Evolutionary conservation across 164 flowering plant species (phyloP), one percentile per base, ranked within the genome.

Genomic region (Cinnamomum chago): DNA sequence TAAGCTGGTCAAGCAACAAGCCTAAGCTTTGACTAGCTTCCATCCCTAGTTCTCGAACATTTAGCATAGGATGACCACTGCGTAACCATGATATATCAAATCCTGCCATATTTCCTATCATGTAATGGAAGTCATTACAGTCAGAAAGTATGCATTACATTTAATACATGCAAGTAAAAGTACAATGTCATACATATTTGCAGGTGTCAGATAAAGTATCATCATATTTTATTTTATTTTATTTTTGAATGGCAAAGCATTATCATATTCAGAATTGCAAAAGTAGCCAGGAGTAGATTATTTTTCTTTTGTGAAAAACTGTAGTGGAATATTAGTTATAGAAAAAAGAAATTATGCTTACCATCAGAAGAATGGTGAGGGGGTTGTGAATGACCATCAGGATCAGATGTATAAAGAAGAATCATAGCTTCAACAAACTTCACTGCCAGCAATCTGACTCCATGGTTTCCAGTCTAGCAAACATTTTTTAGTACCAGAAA

Each of bases 391-490:
- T 87, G 71, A 55, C 90, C 90, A 84, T 81, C 86, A 73, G 98
- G 98, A 84, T 96, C 94, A 76, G 97, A 94, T n/a, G 97, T 90
- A 70, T 90, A 94, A 70, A 96, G 92, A 78, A 92, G 88, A 79
- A 94, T 82, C 65, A 89, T 77, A 58, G 92, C 85, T 83, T 89
- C 93, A 50, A 96, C 90, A 86, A 92, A 96, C 80, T 88, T 92
- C 81, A 92, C 80, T 9, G 99, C 92, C 60, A 87, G 82, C 80
- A 89, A 77, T 78, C 89, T 85, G 70, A 83, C 80, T 23, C 97
- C 98, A 74, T 92, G 91, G 76, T 83, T 81, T 82, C 90, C 97
- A 65, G 84, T 82, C 97, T 93, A 74, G 75, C 23, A 68, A 77
- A 79, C 62, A 67, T 30, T 9, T 27, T 40, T 51, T 2, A 1